Evolutionary conservation across 2,329 filamentous ascomycete genomes (phyloP).

Genomic region (Xylariales sp.): DNA sequence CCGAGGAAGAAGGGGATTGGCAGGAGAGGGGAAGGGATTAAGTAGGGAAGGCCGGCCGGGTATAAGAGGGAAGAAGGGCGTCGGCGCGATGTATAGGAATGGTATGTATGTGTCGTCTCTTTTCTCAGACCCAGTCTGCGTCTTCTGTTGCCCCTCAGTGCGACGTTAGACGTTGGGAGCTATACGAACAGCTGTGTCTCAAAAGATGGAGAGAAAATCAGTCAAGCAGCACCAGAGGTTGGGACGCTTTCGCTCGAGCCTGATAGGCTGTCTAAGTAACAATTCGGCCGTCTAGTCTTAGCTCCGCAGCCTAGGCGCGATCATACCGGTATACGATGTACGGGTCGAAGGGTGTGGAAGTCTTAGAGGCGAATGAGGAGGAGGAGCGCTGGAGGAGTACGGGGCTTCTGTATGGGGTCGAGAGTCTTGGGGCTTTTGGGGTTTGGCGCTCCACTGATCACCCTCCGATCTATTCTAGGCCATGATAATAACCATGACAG

Average conservation of each 20-base stretch:
- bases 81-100: conserved; percentile 1
- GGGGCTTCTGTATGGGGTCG: not conserved
- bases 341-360: conserved; percentile 1
- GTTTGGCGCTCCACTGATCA: conserved; percentile 34
- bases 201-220: not conserved
- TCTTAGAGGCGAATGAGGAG: conserved; percentile 5
- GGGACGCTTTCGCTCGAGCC: not conserved
- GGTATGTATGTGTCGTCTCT: conserved; percentile 19
- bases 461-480: conserved; percentile 32
- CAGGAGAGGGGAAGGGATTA: conserved; percentile 2
- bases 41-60: conserved; percentile 4
- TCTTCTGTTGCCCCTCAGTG: conserved; percentile 16
- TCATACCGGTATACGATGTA: too few relatives aligned
- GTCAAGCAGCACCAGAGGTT: not conserved
- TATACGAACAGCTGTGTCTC: conserved; percentile 9
- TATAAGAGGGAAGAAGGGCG: conserved; percentile 8
- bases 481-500: conserved; percentile 1
- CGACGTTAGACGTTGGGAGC: not conserved
- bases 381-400: not conserved
- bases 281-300: conserved; percentile 10
- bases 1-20: conserved; percentile 19
- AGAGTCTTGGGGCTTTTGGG: conserved; percentile 17
- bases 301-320: conserved; percentile 15
- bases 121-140: conserved; percentile 5
- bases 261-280: not conserved